Percentiles rank a stretch among this genome's conserved stretches.
Evolutionary conservation across 2,329 filamentous ascomycete species (phyloP).

Genomic region (Aspergillus hortae): DNA sequence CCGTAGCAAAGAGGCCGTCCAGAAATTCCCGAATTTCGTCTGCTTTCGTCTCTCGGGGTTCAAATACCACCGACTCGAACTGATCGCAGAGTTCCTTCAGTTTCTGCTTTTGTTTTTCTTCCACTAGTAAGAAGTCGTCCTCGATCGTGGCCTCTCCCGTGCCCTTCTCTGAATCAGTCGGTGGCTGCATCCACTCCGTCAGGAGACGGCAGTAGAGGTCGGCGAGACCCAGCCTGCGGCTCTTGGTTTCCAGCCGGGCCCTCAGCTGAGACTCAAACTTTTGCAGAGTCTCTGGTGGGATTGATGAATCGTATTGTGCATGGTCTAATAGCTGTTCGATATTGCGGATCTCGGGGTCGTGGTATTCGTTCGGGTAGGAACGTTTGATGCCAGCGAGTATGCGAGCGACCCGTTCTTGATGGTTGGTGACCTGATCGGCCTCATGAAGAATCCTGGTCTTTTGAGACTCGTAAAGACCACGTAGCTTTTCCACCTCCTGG

Average conservation of each 20-base stretch:
- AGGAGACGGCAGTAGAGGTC: conserved; percentile 33
- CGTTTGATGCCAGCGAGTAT: conserved; percentile 10
- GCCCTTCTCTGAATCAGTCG: neutral
- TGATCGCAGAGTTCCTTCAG: conserved; percentile 37
- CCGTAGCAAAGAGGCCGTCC: conserved; percentile 26
- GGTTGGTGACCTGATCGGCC: conserved; percentile 4
- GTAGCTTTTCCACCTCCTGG: conserved; percentile 24
- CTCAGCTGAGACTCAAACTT: conserved; percentile 31
- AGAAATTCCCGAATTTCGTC: conserved; percentile 30
- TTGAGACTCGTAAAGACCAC: conserved; percentile 11
- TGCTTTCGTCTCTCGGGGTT: conserved; percentile 32
- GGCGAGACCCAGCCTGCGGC: conserved; percentile 29
- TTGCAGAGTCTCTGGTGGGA: conserved; percentile 29
- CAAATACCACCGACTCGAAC: conserved; percentile 39
- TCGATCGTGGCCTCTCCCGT: conserved; percentile 2
- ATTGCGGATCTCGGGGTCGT: conserved; percentile 17
- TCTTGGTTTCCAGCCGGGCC: conserved; percentile 32
- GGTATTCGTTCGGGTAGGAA: conserved; percentile 13
- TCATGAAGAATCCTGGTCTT: conserved; percentile 15
- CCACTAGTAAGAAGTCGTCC: conserved; percentile 29
- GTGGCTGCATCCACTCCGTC: conserved; percentile 38
- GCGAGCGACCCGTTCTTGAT: conserved; percentile 1
- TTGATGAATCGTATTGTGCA: conserved; percentile 35
- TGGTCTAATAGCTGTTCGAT: conserved; percentile 36
- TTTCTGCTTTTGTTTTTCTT: conserved; percentile 34